Percentiles rank a stretch among this genome's conserved stretches.
These are phyloP conservation scores for Phialophora chinensis DNA, from an alignment of 2,329 filamentous ascomycete species.

Conservation along the genomic window DNA sequence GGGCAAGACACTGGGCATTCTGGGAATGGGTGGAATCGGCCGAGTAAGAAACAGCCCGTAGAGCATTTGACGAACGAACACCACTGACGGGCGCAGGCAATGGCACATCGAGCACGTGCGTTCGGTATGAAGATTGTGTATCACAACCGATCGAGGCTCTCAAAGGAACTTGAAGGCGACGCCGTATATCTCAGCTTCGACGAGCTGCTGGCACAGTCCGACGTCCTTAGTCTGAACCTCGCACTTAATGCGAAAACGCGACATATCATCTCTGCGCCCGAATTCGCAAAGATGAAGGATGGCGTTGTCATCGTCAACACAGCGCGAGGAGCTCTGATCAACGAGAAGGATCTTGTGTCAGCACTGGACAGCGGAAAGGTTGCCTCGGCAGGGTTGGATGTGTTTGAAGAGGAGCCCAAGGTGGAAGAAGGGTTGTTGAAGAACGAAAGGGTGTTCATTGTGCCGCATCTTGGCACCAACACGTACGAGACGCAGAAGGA, in stretches of 20 bases:
- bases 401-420: constrained; percentile 55
- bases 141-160: constrained; percentile 53
- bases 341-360: constrained; percentile 54
- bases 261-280: constrained; percentile 54
- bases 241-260: constrained; percentile 52
- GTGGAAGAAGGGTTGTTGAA: constrained; percentile 56
- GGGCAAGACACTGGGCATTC: constrained; percentile 53
- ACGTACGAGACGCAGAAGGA: constrained; percentile 67
- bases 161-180: constrained; percentile 49
- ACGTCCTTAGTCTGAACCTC: constrained; percentile 55
- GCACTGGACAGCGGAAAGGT: constrained; percentile 55
- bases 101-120: constrained; percentile 52
- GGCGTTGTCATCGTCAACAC: constrained; percentile 54
- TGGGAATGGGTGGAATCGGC: constrained; percentile 57
- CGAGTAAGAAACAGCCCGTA: constrained; percentile 44
- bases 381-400: constrained; percentile 53
- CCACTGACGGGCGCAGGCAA: constrained; percentile 45
- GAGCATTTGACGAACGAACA: constrained; percentile 3
- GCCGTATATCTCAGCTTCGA: constrained; percentile 55
- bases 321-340: constrained; percentile 52
- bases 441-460: constrained; percentile 56
- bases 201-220: constrained; percentile 52
- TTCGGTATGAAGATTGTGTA: constrained; percentile 57
- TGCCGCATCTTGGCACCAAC: constrained; percentile 66
- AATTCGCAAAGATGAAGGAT: constrained; percentile 54